Conservation (phyloP, 2,329 filamentous ascomycete species). For the Penicillium fuscoglaucum region DNA sequence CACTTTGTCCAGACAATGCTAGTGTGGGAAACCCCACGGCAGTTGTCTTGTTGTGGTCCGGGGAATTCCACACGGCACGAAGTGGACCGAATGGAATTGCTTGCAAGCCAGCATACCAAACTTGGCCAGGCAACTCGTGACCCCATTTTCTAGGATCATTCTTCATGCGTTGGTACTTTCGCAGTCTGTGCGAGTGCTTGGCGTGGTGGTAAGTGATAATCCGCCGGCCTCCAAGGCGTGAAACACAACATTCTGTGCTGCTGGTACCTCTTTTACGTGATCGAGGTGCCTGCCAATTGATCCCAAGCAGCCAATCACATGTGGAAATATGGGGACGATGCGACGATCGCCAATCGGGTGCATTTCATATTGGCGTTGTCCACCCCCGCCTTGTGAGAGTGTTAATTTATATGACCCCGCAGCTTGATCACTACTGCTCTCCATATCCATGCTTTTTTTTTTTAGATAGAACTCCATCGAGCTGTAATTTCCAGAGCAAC, state of each 20-base stretch:
- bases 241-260: background rate
- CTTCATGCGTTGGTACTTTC: background rate
- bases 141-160: conserved; percentile 1
- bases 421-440: background rate
- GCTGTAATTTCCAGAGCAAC: conserved; percentile 1
- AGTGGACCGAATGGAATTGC: background rate
- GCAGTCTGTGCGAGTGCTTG: conserved; percentile 2
- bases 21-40: background rate
- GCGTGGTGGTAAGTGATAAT: background rate
- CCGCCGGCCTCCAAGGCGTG: background rate
- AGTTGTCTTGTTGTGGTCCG: background rate
- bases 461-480: conserved; percentile 1
- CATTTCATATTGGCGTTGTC: background rate
- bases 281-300: conserved; percentile 10
- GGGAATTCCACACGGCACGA: conserved; percentile 5
- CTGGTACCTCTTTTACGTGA: background rate
- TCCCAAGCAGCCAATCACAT: background rate
- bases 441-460: background rate
- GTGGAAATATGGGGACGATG: background rate
- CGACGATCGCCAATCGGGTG: conserved; percentile 14
- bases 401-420: conserved; percentile 13
- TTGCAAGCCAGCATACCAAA: conserved; percentile 1
- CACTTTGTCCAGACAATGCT: background rate
- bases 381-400: conserved; percentile 1
- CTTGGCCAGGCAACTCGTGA: conserved; percentile 2